Percentiles rank a stretch among this genome's conserved stretches.
Evolutionary conservation across 495 filamentous ascomycete species (phyloP).

Genomic region (Staphylotrichum tortipilum): DNA sequence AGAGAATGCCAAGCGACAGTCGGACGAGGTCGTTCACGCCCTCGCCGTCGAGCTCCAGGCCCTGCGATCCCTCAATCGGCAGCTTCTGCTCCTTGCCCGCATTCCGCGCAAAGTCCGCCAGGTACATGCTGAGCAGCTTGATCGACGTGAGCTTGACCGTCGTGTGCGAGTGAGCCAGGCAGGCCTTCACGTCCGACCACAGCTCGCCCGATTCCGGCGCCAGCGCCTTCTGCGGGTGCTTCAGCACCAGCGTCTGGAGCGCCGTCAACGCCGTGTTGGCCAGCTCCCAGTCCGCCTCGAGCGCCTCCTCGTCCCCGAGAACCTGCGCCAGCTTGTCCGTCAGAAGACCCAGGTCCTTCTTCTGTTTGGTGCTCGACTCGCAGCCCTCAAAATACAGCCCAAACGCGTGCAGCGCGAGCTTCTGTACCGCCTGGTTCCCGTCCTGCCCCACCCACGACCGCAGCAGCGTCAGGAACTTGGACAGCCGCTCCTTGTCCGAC

Average conservation of each 20-base stretch:
- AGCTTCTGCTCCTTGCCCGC: slow-evolving; percentile 44
- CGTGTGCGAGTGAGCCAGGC: slow-evolving; percentile 62
- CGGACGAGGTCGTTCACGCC: slow-evolving; percentile 59
- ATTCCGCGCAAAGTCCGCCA: slow-evolving; percentile 66
- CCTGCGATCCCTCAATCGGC: slow-evolving; percentile 62
- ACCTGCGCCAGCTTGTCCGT: slow-evolving; percentile 36
- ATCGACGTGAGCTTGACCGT: slow-evolving; percentile 71
- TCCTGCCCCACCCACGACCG: slow-evolving; percentile 69
- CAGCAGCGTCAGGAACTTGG: slow-evolving; percentile 58
- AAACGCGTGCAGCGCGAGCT: slow-evolving; percentile 70
- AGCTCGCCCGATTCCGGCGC: slow-evolving; percentile 45
- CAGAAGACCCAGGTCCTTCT: slow-evolving; percentile 49
- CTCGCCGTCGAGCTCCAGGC: slow-evolving; percentile 54
- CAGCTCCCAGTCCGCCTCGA: slow-evolving; percentile 61
- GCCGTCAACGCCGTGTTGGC: slow-evolving; percentile 65
- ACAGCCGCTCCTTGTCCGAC: slow-evolving; percentile 62
- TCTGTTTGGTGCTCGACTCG: slow-evolving; percentile 44
- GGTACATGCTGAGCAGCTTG: slow-evolving; percentile 64
- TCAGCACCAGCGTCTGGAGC: slow-evolving; percentile 57
- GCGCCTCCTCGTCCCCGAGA: slow-evolving; percentile 40
- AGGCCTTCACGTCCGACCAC: slow-evolving; percentile 58
- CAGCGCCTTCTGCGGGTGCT: slow-evolving; percentile 54
- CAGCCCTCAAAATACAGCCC: slow-evolving; percentile 70
- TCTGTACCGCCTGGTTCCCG: slow-evolving; percentile 58
- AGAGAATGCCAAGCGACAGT: slow-evolving; percentile 57